These are phyloP conservation scores for Baorangia bicolor DNA, from an alignment of 768 basidiomycete genomes.

Conservation along the genomic window DNA sequence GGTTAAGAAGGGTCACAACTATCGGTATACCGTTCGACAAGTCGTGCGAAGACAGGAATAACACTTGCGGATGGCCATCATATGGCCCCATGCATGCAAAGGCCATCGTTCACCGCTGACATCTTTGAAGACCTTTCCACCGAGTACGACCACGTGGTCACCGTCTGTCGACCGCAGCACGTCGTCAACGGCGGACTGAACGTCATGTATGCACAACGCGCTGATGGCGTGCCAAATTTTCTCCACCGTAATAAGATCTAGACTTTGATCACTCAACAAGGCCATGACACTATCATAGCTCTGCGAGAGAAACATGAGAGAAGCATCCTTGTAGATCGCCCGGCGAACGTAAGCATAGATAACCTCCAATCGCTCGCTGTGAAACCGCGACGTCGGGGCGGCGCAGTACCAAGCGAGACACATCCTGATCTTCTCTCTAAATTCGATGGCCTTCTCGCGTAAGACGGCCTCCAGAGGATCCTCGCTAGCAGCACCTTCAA, in stretches of 20 bases:
- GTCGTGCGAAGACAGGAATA: constrained; percentile 33
- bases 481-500: constrained; percentile 4
- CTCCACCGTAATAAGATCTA: constrained; percentile 34
- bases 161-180: constrained; percentile 30
- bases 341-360: constrained; percentile 39
- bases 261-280: constrained; percentile 29
- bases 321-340: constrained; percentile 36
- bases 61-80: constrained; percentile 30
- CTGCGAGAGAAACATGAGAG: constrained; percentile 39
- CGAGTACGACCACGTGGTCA: constrained; percentile 33
- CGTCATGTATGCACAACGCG: constrained; percentile 29
- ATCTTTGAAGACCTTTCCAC: constrained; percentile 35
- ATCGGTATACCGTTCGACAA: constrained; percentile 29
- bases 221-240: constrained; percentile 35
- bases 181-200: constrained; percentile 32
- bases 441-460: constrained; percentile 31
- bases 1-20: not conserved
- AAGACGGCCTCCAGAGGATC: constrained; percentile 37
- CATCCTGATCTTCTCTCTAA: constrained; percentile 35
- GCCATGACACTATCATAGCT: constrained; percentile 31
- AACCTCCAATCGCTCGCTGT: constrained; percentile 34
- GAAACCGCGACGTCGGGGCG: constrained; percentile 30
- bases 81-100: constrained; percentile 37
- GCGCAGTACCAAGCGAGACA: constrained; percentile 36
- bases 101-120: constrained; percentile 29